Conservation (phyloP, 371 early-diverging fungal genomes). For the Mortierella sp. region DNA sequence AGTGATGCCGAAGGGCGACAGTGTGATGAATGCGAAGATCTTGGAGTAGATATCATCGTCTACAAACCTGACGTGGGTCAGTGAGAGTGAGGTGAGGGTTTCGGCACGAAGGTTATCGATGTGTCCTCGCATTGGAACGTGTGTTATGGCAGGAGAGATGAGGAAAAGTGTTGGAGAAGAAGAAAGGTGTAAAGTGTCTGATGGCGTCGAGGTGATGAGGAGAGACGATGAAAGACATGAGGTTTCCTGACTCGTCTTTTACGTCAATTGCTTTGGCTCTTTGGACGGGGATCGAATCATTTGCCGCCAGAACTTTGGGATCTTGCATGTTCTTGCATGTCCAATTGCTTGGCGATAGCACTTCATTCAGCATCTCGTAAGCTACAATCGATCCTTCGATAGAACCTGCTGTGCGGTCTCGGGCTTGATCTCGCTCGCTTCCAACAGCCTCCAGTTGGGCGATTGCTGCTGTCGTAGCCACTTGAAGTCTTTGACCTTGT, state of each 20-base stretch:
- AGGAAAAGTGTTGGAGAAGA: neutral
- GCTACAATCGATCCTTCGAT: constrained; percentile 17
- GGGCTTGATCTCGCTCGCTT: constrained; percentile 15
- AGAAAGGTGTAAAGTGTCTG: too few species aligned
- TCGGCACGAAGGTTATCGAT: constrained; percentile 23
- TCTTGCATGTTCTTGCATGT: neutral
- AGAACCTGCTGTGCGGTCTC: constrained; percentile 11
- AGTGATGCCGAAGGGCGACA: constrained; percentile 83
- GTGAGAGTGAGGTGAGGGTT: constrained; percentile 66
- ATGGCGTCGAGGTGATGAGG: neutral
- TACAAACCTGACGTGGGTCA: constrained; percentile 81
- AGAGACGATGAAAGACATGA: neutral
- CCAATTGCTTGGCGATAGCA: neutral
- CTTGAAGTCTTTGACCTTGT: constrained; percentile 85
- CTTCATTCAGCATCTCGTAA: neutral
- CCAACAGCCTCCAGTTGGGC: constrained; percentile 74
- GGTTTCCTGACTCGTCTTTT: too few species aligned
- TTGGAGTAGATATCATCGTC: constrained; percentile 63
- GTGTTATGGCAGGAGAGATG: neutral
- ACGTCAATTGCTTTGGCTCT: too few species aligned
- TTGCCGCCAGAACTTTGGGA: too few species aligned
- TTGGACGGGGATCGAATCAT: too few species aligned
- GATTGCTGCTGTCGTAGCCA: constrained; percentile 82
- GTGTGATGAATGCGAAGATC: constrained; percentile 74
- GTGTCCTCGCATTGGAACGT: constrained; percentile 4